Evolutionary conservation across 2,329 filamentous ascomycete genomes (phyloP), one percentile per base, ranked within the genome.

Genomic region (Dryadomyces sulphureus): DNA sequence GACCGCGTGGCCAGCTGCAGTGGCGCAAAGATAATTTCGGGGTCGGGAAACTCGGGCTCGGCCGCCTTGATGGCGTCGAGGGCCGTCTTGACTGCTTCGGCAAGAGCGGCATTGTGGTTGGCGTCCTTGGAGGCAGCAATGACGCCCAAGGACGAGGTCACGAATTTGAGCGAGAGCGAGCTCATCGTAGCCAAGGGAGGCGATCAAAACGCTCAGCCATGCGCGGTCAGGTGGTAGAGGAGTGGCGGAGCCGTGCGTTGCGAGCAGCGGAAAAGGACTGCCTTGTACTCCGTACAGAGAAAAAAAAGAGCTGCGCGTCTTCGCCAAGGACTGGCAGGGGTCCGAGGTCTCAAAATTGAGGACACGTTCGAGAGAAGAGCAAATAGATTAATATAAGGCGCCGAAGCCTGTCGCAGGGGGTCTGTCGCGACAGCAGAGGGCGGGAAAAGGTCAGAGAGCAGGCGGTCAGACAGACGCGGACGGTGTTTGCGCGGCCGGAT

Each of bases 81-180:
- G 25, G 92, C 92, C 55, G 79, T 80, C 56, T 88, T 81, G 47
- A 88, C 80, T 34, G 87, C 74, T 50, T 94, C 88, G 51, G 77
- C 79, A 36, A 98, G 73, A 58, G 87, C 80, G 62, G 88, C 92
- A 62, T 81, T 88, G 65, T 81, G 85, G 61, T 84, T 77, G 45
- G 89, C 88, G 67, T 98, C 90, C 65, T 90, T 94, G 41, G 89
- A 94, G 47, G 81, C 76, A 49, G 84, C 85, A 59, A 98, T 95
- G 60, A 81, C 81, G 70, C 95, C 92, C 60, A 98, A 69, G 35
- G 92, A 90, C 58, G 85, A 89, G 58, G 93, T 81, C 57, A 98
- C 87, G 62, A 98, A 98, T 57, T 95, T 89, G 57, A 94, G 81
- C 55, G 92, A 96, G 57, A 94, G 81, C 54, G 92, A 96, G 73